These are phyloP conservation scores for Gynandropsis gynandra DNA, from an alignment of 345 rosid genomes.

Conservation along the genomic window DNA sequence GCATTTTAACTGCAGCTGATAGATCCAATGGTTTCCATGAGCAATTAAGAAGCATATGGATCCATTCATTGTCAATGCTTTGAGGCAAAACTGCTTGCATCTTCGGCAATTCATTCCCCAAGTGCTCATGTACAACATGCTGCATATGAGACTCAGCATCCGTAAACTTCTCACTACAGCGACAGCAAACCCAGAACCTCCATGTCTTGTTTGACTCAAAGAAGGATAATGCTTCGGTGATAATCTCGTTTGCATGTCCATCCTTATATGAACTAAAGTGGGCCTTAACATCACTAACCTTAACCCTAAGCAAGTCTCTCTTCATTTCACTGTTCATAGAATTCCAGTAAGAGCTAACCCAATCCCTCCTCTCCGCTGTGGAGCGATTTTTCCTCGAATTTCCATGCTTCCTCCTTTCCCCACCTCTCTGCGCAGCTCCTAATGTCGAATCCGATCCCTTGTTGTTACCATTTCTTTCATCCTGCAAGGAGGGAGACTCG, in stretches of 20 bases:
- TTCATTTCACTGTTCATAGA: slow-evolving; percentile 50
- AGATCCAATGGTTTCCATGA: too few relatives aligned
- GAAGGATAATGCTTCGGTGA: slow-evolving; percentile 55
- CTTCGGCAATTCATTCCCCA: slow-evolving; percentile 63
- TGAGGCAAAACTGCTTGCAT: slow-evolving; percentile 77
- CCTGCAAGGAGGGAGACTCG: slow-evolving; percentile 33
- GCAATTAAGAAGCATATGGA: slow-evolving; percentile 57
- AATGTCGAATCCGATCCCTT: slow-evolving; percentile 38
- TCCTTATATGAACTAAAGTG: slow-evolving; percentile 57
- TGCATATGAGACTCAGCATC: slow-evolving; percentile 68
- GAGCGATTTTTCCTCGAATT: slow-evolving; percentile 46
- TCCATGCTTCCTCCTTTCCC: slow-evolving; percentile 68
- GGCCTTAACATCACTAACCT: slow-evolving; percentile 49
- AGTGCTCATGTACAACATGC: slow-evolving; percentile 70
- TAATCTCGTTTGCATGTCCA: slow-evolving; percentile 43
- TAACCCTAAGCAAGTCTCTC: slow-evolving; percentile 54
- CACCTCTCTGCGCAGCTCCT: slow-evolving; percentile 47
- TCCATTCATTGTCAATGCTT: slow-evolving; percentile 54
- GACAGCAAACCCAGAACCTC: slow-evolving; percentile 78
- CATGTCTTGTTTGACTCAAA: slow-evolving; percentile 54
- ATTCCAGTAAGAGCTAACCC: slow-evolving; percentile 64
- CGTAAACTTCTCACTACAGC: slow-evolving; percentile 51
- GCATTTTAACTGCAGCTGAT: too few relatives aligned
- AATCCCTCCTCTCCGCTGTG: slow-evolving; percentile 54
- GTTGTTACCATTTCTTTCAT: slow-evolving; percentile 36